Evolutionary conservation across 179 eudicot species (phyloP), one percentile per base, ranked within the genome.

Genomic region (Dionaea muscipula): DNA sequence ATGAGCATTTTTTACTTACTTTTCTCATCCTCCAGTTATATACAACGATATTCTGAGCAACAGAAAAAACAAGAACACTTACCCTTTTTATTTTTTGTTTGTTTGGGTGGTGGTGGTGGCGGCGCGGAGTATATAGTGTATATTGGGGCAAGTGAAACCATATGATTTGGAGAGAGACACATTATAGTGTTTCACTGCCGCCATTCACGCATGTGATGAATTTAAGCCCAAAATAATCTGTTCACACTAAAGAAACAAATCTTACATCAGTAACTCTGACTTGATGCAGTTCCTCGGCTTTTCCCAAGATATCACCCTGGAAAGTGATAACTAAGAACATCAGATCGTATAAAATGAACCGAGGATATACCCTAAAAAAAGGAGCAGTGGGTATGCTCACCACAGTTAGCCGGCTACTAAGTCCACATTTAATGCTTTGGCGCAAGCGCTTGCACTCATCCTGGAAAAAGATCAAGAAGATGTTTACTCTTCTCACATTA

Each of bases 401-500:
- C 99, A 93, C 96, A 31, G 96, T 85, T 71, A 88, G 69, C 46
- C 84, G 70, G 64, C 72, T 78, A 65, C 82, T 77, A 47, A 93
- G 80, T 57, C 96, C 99, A 79, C 95, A 88, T 72, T 85, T 93
- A 65, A 93, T 85, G 68, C 95, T 85, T 74, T 88, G 96, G 40
- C 99, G 89, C 69, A 93, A 67, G 47, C 99, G 86, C 70, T 84
- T 85, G 83, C 99, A 93, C 69, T 93, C 99, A 57, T 93, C 99
- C 99, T 93, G 65, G 61, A 45, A 68, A 18, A 41, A 55, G 45
- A 47, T 28, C 53, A 31, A 61, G 46, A 56, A 23, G 52, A 19
- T 26, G 22, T 15, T 41, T 41, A 56, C 28, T 63, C 38, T 53
- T 38, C 25, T 17, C 43, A 35, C 38, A 47, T 7, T 43, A 46